Evolutionary conservation across 208 protist species (phyloP), one percentile per base, ranked within the genome.

Genomic region (Trypanosoma caninum): DNA sequence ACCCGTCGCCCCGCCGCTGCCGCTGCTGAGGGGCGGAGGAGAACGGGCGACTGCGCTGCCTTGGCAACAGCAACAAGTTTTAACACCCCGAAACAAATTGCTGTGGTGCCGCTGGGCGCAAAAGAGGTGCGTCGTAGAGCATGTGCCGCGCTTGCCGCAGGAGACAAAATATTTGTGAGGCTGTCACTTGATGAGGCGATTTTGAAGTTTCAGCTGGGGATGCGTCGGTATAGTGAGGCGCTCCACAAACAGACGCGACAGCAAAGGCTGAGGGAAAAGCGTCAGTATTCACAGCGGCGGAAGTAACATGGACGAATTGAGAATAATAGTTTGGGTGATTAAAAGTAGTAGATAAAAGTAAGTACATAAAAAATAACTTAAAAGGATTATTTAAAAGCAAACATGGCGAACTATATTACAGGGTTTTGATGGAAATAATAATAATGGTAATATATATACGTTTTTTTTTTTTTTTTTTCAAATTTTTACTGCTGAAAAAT

Each of bases 141-240:
- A 42, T 1, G 64, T 20, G 35, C 35, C 20, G 31, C 60, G 35
- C 38, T 61, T 4, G 1, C 20, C 3, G 38, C 9, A 33, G 54
- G 60, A 34, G 31, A 52, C 16, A 38, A 53, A 18, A 42, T 65
- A n/a, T 60, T 68, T 46, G 65, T 65, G 18, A 33, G 63, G 0
- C 6, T 59, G 2, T 25, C 47, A 37, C 37, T 86, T 14, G 70
- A 63, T n/a, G 78, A 87, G 37, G 74, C 78, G 0, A 46, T 83
- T 11, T 42, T 25, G 27, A 51, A 73, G 38, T 93, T 90, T 53
- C 65, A 76, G 50, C 47, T 65, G 5, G 79, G 76, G 13, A 52
- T 93, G 61, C 74, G 75, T 18, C 68, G 67, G 28, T 93, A 87
- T 45, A 80, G 78, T 16, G 87, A 87, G 55, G 68, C 44, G 22